Base-by-base conservation (phyloP, 2,329 filamentous ascomycete species). In the Talaromyces sp. region DNA sequence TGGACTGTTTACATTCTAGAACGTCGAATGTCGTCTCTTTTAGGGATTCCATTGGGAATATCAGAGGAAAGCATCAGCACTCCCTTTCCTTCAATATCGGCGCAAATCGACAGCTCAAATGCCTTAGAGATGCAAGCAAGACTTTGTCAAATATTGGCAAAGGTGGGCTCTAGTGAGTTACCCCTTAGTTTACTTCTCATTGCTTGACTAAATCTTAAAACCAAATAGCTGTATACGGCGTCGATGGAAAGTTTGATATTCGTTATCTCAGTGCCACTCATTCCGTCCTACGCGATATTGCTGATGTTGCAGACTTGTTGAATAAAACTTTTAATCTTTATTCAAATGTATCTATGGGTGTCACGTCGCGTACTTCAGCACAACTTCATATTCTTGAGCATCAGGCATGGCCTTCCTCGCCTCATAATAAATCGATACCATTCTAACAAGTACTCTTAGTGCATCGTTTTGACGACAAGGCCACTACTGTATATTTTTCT, bases 1-100 rank as follows among this genome's bases (percentile, higher is more conserved):
- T 82, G 80, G 79, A 82, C 80, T 0, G 72, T 81, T 0, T 82
- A 81, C 36, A 70, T 82, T 0, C 63, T 82, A 1, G 80, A 82
- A 46, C 73, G 80, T 1, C 75, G 82, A 55, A 80, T 82, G 72
- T 79, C 78, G 1, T 79, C 78, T 1, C 57, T 82, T 2, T 79
- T 82, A 73, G 80, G 80, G 0, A 58, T 80, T 0, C 80, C 80
- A 0, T 71, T 77, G 44, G 75, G 76, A 0, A 69, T 82, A 1
- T 67, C 71, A 30, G 79, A 82, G 36, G 75, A 81, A 13, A 77
- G 80, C 36, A 75, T 82, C 1, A 70, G 72, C 6, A 75, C 75
- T 1, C 66, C 67, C 3, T 67, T 78, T 17, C 75, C 39, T 11
- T 42, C 39, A 6, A 17, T 20, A 4, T 42, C 80, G 4, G 9